Conservation (phyloP, 495 filamentous ascomycete species). For the Hypoxylon perforatum region DNA sequence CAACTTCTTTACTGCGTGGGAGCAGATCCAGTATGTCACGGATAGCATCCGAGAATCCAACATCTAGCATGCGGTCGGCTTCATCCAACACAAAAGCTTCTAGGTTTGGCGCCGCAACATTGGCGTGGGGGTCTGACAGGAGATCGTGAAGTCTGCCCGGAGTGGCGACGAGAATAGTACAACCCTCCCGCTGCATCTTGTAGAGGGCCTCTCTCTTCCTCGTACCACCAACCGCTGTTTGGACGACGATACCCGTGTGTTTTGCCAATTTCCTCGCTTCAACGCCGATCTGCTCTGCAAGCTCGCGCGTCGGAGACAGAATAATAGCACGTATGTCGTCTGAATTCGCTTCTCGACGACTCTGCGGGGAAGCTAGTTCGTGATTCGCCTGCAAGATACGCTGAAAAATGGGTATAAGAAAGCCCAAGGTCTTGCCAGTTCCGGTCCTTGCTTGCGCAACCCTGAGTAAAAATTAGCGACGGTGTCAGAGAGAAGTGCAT, state of each 20-base stretch:
- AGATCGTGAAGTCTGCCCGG: slow-evolving; percentile 91
- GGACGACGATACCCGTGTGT: slow-evolving; percentile 77
- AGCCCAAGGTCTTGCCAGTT: slow-evolving; percentile 88
- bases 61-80: slow-evolving; percentile 90
- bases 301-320: slow-evolving; percentile 92
- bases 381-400: slow-evolving; percentile 73
- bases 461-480: slow-evolving; percentile 58
- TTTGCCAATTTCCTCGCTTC: slow-evolving; percentile 79
- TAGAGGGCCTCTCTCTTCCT: slow-evolving; percentile 71
- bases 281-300: slow-evolving; percentile 91
- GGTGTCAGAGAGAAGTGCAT: slow-evolving; percentile 19
- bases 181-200: slow-evolving; percentile 76
- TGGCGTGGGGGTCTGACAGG: slow-evolving; percentile 71
- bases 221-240: slow-evolving; percentile 90
- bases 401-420: slow-evolving; percentile 80
- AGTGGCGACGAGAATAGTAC: slow-evolving; percentile 90
- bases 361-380: slow-evolving; percentile 48
- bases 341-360: slow-evolving; percentile 48
- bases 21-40: slow-evolving; percentile 72
- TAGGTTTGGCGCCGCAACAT: slow-evolving; percentile 78
- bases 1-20: slow-evolving; percentile 66
- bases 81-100: slow-evolving; percentile 91
- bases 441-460: slow-evolving; percentile 90
- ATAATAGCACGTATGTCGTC: slow-evolving; percentile 88
- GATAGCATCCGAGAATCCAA: slow-evolving; percentile 87